Percentiles rank a stretch among this genome's conserved stretches.
Evolutionary conservation across 1,284 basidiomycete genomes (phyloP).

Genomic region (Ganoderma leucocontextum): DNA sequence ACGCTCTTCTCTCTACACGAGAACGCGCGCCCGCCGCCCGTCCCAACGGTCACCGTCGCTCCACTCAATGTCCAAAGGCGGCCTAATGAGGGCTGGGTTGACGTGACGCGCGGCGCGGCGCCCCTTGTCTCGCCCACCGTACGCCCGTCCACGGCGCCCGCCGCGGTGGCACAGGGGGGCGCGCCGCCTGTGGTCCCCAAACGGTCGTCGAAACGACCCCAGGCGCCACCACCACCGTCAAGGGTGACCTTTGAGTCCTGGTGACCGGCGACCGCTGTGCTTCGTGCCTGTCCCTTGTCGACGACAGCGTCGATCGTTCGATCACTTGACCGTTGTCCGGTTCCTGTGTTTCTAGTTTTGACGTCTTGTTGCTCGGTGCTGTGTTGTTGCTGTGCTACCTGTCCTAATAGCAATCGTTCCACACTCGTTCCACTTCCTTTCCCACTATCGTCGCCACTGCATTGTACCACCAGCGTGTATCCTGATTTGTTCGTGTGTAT

Average conservation of each 20-base stretch:
- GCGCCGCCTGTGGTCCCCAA: constrained; percentile 18
- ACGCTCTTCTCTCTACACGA: constrained; percentile 22
- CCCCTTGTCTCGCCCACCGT: not conserved
- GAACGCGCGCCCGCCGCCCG: not conserved
- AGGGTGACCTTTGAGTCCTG: constrained; percentile 8
- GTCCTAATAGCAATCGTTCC: not conserved
- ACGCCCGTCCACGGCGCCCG: not conserved
- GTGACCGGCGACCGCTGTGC: not conserved
- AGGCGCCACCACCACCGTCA: constrained; percentile 11
- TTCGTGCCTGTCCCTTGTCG: not conserved
- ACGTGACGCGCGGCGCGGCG: constrained; percentile 18
- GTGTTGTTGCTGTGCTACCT: not conserved
- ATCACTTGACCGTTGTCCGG: not conserved
- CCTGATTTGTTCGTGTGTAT: not conserved
- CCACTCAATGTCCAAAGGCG: constrained; percentile 24
- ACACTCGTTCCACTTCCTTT: not conserved
- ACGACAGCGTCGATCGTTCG: constrained; percentile 3
- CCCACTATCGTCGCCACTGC: not conserved
- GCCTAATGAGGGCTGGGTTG: constrained; percentile 15
- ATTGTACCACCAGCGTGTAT: constrained; percentile 11
- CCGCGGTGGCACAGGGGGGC: not conserved
- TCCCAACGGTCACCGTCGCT: constrained; percentile 11
- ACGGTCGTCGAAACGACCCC: constrained; percentile 26
- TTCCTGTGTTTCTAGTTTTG: not conserved
- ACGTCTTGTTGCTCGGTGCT: constrained; percentile 6